Base-by-base conservation (phyloP, 2,329 filamentous ascomycete species). In the Colletotrichum chrysophilum region DNA sequence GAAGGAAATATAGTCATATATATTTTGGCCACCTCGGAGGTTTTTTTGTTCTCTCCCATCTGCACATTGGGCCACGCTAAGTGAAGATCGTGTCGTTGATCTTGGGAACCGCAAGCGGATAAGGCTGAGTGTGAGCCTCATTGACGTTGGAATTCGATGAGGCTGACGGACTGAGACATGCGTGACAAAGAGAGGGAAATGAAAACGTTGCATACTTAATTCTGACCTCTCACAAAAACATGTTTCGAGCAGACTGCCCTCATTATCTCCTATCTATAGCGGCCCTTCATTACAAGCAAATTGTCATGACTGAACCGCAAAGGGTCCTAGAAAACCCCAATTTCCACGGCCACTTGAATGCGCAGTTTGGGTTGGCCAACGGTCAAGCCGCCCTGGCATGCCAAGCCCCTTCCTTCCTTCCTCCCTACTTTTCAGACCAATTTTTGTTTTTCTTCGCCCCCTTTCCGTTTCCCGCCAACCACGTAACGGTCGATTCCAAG, bases 221-320 rank as follows among this genome's bases (percentile, higher is more conserved):
- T 16, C 21, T 16, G 24, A 21, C 14, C n/a, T n/a, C 43, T 48
- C 8, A 28, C 9, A 14, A 18, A 34, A 7, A 16, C 21, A 24
- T 5, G 13, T 32, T 70, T 43, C 13, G 73, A 68, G 34, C 43
- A 73, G 48, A 69, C 64, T 73, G 65, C 70, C 32, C 24, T 64
- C 56, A 73, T 73, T 75, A 73, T 55, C n/a, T 21, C 32, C 64
- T 26, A 64, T 75, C 72, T 75, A 67, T 72, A 67, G 24, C 18
- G 30, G 62, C 43, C n/a, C 58, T 65, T 30, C 69, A 34, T 73
- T 71, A 71, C 60, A 64, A 38, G 18, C 30, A 62, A 34, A 62
- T 21, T 48, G 38, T 52, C 32, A 21, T 43, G 13, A 16, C 3
- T 7, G 32, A 65, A 48, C 43, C 70, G 32, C 56, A 43, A 12